A percentile compares a stretch with the other conserved stretches of the same genome.
Evolutionary conservation across 2,329 filamentous ascomycete species (phyloP).

Genomic region (Hawksworthiomyces lignivorus): DNA sequence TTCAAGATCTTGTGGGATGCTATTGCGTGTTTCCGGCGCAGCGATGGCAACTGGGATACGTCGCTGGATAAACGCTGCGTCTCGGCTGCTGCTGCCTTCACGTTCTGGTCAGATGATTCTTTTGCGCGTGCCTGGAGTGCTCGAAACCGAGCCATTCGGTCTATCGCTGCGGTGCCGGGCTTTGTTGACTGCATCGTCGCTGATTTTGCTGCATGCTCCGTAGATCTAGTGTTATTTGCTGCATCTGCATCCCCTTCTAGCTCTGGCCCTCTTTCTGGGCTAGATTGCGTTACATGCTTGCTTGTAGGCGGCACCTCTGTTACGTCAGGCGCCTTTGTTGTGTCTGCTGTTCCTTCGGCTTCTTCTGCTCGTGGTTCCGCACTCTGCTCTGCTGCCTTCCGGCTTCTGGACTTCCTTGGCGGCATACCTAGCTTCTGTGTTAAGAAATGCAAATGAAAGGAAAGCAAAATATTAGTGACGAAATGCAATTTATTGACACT

Average conservation of each 20-base stretch:
- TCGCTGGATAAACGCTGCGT: conserved; percentile 72
- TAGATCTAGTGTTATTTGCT: too few relatives aligned
- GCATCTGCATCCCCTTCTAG: not conserved
- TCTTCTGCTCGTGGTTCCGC: not conserved
- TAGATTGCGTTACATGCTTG: not conserved
- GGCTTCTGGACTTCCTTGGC: conserved; percentile 10
- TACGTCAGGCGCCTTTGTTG: not conserved
- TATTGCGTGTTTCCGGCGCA: conserved; percentile 80
- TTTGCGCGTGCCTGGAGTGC: conserved; percentile 76
- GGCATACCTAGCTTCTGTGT: conserved; percentile 6
- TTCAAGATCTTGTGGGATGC: conserved; percentile 90
- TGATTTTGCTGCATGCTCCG: too few relatives aligned
- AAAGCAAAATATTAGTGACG: too few relatives aligned
- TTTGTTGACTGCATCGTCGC: too few relatives aligned
- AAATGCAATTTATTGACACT: too few relatives aligned
- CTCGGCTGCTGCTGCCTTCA: conserved; percentile 78
- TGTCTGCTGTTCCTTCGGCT: not conserved
- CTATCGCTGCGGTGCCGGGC: conserved; percentile 21
- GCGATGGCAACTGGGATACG: conserved; percentile 64
- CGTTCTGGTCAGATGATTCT: conserved; percentile 62
- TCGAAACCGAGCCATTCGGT: conserved; percentile 76
- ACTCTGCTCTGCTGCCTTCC: too few relatives aligned
- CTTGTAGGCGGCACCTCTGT: not conserved
- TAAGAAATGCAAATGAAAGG: too few relatives aligned
- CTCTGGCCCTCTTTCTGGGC: not conserved